Evolutionary conservation across 352 stramenopile species (phyloP), one percentile per base, ranked within the genome.

Genomic region (Phytophthora hibernalis): DNA sequence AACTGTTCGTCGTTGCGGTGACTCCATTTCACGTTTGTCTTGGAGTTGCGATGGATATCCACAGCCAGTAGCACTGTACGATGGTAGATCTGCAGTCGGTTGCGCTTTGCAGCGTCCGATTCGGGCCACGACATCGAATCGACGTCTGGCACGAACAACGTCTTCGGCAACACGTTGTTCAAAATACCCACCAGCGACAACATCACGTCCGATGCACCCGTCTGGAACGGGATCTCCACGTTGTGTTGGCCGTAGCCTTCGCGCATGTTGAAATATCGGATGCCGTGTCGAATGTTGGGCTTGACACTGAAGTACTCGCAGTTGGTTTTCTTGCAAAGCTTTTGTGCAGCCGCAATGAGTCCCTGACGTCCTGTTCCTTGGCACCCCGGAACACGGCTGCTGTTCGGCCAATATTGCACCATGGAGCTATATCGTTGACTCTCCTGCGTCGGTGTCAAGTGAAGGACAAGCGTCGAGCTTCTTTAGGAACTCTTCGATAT

Each of bases 261-360:
- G 26, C 79, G 79, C 80, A 89, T 87, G 70, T 89, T 85, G 43
- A 87, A 89, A 42, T 86, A 81, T 33, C 55, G 54, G 50, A 89
- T 85, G 22, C 59, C 26, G 42, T 87, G 80, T 42, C 66, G 53
- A 35, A 87, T 89, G 30, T 73, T 82, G 21, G 78, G 80, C 51
- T 89, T 89, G 51, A 85, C 42, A 15, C 74, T 82, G 12, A 78
- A 70, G 49, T 82, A 87, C 66, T 84, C 77, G 48, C 80, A 89
- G 12, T 79, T 28, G 5, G 78, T 87, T 40, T 54, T 43, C 1
- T 26, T 51, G 61, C 80, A 89, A n/a, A 89, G 69, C 15, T 52
- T 72, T 43, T 83, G 61, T 0, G 80, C 74, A 0, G 76, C 80
- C 8, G 53, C 57, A 38, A 87, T 77, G 49, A 89, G 65, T 0